phyloP scores from a whole-genome alignment of 2,329 filamentous ascomycete species.

The Nectriaceae sp. region DNA sequence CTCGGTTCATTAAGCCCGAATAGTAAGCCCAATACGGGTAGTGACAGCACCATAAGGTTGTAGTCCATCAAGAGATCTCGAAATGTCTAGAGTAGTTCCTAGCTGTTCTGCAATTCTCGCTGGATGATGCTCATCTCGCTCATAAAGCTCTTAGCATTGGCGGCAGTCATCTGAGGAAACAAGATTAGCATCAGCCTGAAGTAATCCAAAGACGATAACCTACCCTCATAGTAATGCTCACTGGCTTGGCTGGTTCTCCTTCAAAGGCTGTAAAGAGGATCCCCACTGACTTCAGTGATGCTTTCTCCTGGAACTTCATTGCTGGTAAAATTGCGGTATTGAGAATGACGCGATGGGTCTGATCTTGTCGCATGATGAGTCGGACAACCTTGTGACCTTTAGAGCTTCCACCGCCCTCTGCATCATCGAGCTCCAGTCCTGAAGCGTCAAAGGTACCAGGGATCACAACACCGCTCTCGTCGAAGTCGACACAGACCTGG shows the following conservation, averaged over 20 bases:
- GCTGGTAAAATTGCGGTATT: conserved; percentile 80
- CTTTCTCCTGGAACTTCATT: conserved; percentile 78
- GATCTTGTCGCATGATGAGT: conserved; percentile 88
- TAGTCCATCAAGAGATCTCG: conserved; percentile 3
- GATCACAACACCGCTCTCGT: conserved; percentile 52
- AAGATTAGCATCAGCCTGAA: conserved; percentile 8
- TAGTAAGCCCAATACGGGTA: background rate
- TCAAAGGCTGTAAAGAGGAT: conserved; percentile 68
- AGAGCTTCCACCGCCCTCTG: conserved; percentile 29
- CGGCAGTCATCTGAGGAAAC: conserved; percentile 52
- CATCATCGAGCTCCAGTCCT: conserved; percentile 47
- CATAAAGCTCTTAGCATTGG: conserved; percentile 55
- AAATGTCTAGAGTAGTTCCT: conserved; percentile 8
- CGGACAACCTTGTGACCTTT: conserved; percentile 58
- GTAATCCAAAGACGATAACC: conserved; percentile 18
- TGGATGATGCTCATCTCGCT: conserved; percentile 52
- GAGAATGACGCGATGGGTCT: conserved; percentile 81
- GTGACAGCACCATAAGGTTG: conserved; percentile 10
- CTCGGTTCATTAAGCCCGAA: background rate
- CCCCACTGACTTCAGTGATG: conserved; percentile 69
- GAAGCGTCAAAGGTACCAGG: conserved; percentile 59
- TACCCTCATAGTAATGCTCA: conserved; percentile 64
- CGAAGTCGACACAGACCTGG: conserved; percentile 55
- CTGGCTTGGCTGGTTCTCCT: conserved; percentile 53
- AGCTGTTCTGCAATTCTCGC: conserved; percentile 48